Base-by-base conservation (phyloP, 1,139 yeast genomes). In the Diutina pseudorugosa region DNA sequence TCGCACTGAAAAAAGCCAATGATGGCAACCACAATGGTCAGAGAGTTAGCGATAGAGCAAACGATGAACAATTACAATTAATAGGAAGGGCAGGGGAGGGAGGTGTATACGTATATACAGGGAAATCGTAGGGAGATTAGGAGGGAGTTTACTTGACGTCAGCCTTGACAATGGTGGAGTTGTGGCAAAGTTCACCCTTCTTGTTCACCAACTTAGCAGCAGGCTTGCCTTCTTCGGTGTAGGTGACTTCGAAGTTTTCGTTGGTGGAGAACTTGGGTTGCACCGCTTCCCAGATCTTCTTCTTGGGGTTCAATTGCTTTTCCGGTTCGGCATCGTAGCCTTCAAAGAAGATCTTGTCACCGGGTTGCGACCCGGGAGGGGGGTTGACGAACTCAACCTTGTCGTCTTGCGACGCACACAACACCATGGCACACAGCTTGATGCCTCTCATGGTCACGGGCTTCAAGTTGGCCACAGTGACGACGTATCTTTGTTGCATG, bases 281-380 rank as follows among this genome's bases (percentile, higher is more conserved):
- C 59, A 88, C 76, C 52, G 91, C 78, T 77, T 94, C 99, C 93
- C 96, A 94, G 58, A 93, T 77, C 80, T 94, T 94, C 86, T 93
- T 94, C 83, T 94, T 94, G 61, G 99, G 98, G 73, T 93, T 91
- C 70, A 94, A 77, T 66, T 85, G 94, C 66, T 89, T 81, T 70
- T 90, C 95, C 59, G 99, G 98, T 54, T 79, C 80, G 58, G 88
- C 88, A 62, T 89, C 84, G 68, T 75, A 90, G 55, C 88, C 94
- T 72, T 90, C 96, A 64, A 94, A 93, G 79, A 88, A 90, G 59
- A 93, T 79, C 76, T 90, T 90, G 71, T 94, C 98, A 71, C 99
- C 99, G 14, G 98, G 83, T 72, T 88, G 80, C 50, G 96, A 80
- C n/a, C 91, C 96, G 45, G 80, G 81, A 59, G 99, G 99, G 55